Percentiles rank a stretch among this genome's conserved stretches.
Evolutionary conservation across 192 early-diverging fungal genomes (phyloP).

Genomic region (Allomyces macrogynus): DNA sequence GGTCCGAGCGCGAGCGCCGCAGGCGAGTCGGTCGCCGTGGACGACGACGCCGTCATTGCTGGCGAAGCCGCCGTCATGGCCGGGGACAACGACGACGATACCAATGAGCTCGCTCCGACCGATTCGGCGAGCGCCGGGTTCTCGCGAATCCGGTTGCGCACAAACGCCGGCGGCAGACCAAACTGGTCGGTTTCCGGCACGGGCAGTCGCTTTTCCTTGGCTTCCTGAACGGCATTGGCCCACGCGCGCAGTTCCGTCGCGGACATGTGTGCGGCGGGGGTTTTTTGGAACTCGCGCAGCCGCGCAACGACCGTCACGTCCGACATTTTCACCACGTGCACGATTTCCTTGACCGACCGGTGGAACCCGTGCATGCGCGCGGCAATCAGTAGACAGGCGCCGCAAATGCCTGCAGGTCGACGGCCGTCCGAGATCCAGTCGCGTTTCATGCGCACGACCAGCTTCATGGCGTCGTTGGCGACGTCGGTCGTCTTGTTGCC

Average conservation of each 20-base stretch:
- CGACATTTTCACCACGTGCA: slow-evolving; percentile 72
- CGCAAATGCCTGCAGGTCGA: slow-evolving; percentile 84
- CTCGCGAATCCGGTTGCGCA: background rate
- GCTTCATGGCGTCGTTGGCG: slow-evolving; percentile 49
- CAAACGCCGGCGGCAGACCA: background rate
- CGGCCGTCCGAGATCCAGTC: slow-evolving; percentile 86
- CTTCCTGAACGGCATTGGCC: background rate
- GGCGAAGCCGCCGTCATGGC: background rate
- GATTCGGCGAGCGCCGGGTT: background rate
- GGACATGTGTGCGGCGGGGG: background rate
- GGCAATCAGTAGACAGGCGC: slow-evolving; percentile 70
- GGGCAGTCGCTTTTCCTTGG: background rate
- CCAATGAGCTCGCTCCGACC: background rate
- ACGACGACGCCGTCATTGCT: background rate
- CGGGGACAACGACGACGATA: background rate
- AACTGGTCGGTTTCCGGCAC: no score
- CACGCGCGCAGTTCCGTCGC: background rate
- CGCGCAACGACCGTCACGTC: slow-evolving; percentile 64
- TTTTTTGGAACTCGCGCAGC: slow-evolving; percentile 1
- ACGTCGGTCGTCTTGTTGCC: slow-evolving; percentile 65
- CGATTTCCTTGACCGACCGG: slow-evolving; percentile 63
- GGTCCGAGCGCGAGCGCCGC: background rate
- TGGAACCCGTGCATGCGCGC: slow-evolving; percentile 78
- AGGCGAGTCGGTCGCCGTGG: background rate
- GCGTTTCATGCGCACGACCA: slow-evolving; percentile 76